Conservation (phyloP, 2,329 filamentous ascomycete genomes). For the Cadophora sp. region DNA sequence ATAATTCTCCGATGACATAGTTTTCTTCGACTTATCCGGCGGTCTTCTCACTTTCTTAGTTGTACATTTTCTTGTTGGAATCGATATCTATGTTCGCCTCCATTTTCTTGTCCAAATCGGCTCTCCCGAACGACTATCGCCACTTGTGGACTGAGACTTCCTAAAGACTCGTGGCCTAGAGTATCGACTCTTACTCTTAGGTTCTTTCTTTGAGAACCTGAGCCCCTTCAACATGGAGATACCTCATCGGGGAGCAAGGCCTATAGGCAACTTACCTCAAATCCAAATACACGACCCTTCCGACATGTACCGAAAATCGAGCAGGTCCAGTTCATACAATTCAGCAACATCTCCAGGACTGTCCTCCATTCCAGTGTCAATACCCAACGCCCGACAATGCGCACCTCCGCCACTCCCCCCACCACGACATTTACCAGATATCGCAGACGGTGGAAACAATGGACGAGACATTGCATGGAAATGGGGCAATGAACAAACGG, state of each 20-base stretch:
- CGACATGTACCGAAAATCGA: constrained; percentile 41
- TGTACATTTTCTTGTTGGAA: constrained; percentile 37
- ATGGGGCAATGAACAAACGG: constrained; percentile 64
- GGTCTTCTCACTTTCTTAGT: constrained; percentile 32
- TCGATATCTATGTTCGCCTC: constrained; percentile 41
- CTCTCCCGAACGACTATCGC: constrained; percentile 40
- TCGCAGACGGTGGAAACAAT: constrained; percentile 59
- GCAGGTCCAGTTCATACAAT: constrained; percentile 40
- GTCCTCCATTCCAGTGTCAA: constrained; percentile 64
- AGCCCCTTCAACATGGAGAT: constrained; percentile 50
- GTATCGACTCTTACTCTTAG: constrained; percentile 23
- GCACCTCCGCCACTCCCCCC: constrained; percentile 69
- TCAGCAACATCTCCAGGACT: constrained; percentile 48
- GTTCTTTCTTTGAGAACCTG: constrained; percentile 36
- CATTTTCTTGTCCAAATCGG: constrained; percentile 34
- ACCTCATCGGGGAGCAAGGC: constrained; percentile 43
- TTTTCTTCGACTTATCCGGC: constrained; percentile 24
- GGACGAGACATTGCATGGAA: constrained; percentile 63
- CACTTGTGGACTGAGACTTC: constrained; percentile 35
- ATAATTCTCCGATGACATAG: constrained; percentile 34
- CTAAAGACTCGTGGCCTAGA: constrained; percentile 25
- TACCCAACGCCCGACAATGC: constrained; percentile 61
- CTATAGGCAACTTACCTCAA: constrained; percentile 45
- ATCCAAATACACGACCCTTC: constrained; percentile 50
- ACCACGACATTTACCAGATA: constrained; percentile 62